Conservation (phyloP, 2,329 filamentous ascomycete species). For the Aplosporella prunicola region DNA sequence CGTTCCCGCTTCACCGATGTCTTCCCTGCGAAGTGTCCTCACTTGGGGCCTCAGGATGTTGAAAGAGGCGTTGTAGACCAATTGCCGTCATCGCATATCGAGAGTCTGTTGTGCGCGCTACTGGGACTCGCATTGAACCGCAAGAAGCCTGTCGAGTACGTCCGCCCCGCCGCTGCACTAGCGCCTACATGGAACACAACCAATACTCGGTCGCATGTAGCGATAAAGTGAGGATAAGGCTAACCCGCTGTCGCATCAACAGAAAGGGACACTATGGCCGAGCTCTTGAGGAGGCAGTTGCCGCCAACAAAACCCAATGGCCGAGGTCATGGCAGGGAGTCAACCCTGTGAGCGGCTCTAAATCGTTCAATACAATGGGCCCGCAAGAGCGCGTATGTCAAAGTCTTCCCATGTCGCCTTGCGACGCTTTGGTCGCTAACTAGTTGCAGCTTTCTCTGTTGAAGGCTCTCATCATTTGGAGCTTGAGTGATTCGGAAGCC, state of each 20-base stretch:
- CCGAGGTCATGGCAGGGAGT: conserved; percentile 69
- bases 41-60: conserved; percentile 91
- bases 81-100: conserved; percentile 72
- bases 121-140: conserved; percentile 83
- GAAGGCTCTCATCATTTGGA: conserved; percentile 77
- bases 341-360: conserved; percentile 72
- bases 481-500: conserved; percentile 75
- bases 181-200: neutral
- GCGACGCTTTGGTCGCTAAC: conserved; percentile 21
- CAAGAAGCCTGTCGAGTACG: conserved; percentile 98
- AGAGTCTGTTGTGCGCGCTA: conserved; percentile 81
- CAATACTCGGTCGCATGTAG: neutral
- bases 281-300: conserved; percentile 86
- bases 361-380: conserved; percentile 72
- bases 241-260: conserved; percentile 24
- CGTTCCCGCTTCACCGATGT: conserved; percentile 83
- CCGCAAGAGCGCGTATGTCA: conserved; percentile 66
- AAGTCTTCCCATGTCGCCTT: conserved; percentile 1
- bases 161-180: conserved; percentile 20
- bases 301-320: conserved; percentile 82
- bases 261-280: conserved; percentile 89
- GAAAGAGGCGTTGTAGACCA: conserved; percentile 74
- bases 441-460: conserved; percentile 64
- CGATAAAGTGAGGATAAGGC: conserved; percentile 9
- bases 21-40: conserved; percentile 76